Conservation (phyloP, 2,329 filamentous ascomycete species). For the Fusarium zealandicum region DNA sequence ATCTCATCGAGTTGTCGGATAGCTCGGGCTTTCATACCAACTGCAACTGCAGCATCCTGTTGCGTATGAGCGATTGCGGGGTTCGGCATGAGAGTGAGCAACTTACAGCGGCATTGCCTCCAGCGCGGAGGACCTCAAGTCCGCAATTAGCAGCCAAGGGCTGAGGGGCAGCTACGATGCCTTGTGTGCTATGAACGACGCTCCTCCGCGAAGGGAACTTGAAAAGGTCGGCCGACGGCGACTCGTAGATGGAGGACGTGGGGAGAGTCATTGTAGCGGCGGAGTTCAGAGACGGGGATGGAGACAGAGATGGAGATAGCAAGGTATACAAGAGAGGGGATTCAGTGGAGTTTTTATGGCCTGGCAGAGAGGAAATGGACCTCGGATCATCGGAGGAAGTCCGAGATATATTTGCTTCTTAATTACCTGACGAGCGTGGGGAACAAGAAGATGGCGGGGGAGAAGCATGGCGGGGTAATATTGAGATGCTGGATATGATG, state of each 20-base stretch:
- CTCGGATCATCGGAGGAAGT: slow-evolving; percentile 18
- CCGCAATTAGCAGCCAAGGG: slow-evolving; percentile 89
- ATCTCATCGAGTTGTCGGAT: too few relatives aligned
- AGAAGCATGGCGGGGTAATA: slow-evolving; percentile 29
- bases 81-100: too few relatives aligned
- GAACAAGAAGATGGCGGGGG: background rate
- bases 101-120: slow-evolving; percentile 91
- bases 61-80: slow-evolving; percentile 6
- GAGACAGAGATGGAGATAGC: background rate
- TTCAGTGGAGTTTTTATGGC: background rate
- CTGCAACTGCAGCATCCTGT: slow-evolving; percentile 94
- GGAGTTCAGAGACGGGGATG: background rate
- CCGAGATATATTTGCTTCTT: background rate
- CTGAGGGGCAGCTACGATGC: slow-evolving; percentile 89
- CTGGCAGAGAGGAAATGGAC: background rate
- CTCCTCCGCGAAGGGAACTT: slow-evolving; percentile 83
- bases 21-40: slow-evolving; percentile 61
- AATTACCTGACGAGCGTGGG: slow-evolving; percentile 14
- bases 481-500: slow-evolving; percentile 12
- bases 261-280: slow-evolving; percentile 54
- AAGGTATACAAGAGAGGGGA: background rate
- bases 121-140: slow-evolving; percentile 80
- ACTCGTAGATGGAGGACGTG: slow-evolving; percentile 56
- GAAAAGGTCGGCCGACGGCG: slow-evolving; percentile 59
- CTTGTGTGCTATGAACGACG: slow-evolving; percentile 90